Conservation (phyloP, 2,329 filamentous ascomycete species). For the Penicillium palitans region DNA sequence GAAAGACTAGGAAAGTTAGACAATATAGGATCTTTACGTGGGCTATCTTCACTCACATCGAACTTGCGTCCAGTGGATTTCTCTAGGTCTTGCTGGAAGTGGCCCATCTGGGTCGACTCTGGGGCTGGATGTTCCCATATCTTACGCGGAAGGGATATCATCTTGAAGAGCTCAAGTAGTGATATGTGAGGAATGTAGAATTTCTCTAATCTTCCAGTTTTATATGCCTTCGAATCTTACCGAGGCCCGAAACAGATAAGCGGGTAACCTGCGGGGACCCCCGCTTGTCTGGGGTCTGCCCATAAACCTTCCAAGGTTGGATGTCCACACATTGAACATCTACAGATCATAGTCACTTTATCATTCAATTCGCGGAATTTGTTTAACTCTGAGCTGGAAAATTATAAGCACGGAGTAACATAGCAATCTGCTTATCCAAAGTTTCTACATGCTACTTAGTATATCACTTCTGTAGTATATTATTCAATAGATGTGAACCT, state of each 20-base stretch:
- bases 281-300: neutral
- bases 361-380: too few species aligned
- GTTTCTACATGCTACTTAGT: too few species aligned
- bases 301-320: too few species aligned
- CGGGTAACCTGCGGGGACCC: neutral
- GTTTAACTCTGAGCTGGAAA: too few species aligned
- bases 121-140: constrained; percentile 29
- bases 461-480: too few species aligned
- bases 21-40: neutral
- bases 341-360: neutral
- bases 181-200: neutral
- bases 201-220: neutral
- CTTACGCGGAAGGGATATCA: constrained; percentile 18
- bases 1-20: constrained; percentile 45
- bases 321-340: neutral
- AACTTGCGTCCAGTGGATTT: constrained; percentile 19
- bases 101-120: constrained; percentile 25
- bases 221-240: neutral
- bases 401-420: too few species aligned
- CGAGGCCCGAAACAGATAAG: neutral
- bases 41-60: constrained; percentile 5
- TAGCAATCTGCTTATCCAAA: too few species aligned
- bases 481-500: too few species aligned
- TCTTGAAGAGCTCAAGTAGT: neutral
- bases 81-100: constrained; percentile 22